Percentiles rank a stretch among this genome's conserved stretches.
Conservation (phyloP, 2,329 filamentous ascomycete genomes). For the Hawksworthiomyces lignivorus region DNA sequence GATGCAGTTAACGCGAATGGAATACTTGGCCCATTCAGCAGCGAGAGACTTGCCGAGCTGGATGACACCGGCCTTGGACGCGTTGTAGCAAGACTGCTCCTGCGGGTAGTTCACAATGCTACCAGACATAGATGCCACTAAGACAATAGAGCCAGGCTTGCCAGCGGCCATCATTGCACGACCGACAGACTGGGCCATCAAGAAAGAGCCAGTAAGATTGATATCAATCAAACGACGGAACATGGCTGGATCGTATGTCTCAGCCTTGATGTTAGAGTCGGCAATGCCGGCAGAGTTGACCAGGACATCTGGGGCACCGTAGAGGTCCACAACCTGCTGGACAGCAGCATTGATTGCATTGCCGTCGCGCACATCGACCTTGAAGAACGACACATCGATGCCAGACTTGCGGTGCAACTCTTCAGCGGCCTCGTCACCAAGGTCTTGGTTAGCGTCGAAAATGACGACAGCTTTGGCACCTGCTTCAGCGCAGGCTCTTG, state of each 20-base stretch:
- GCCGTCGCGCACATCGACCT: conserved; percentile 68
- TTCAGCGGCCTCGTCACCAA: conserved; percentile 61
- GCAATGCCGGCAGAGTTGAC: conserved; percentile 75
- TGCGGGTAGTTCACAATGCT: conserved; percentile 81
- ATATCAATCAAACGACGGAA: conserved; percentile 75
- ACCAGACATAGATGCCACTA: conserved; percentile 75
- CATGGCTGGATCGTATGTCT: conserved; percentile 67
- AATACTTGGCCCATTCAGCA: conserved; percentile 76
- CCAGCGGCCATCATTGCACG: conserved; percentile 65
- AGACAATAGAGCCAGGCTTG: conserved; percentile 65
- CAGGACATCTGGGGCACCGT: conserved; percentile 65
- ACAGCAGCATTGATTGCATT: conserved; percentile 63
- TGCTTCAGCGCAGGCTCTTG: conserved; percentile 67
- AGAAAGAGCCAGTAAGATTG: conserved; percentile 73
- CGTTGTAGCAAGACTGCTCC: conserved; percentile 77
- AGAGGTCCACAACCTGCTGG: conserved; percentile 55
- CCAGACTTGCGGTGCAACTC: conserved; percentile 66
- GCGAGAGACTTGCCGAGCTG: conserved; percentile 74
- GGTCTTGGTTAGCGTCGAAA: conserved; percentile 69
- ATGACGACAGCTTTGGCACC: conserved; percentile 67
- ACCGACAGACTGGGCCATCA: conserved; percentile 66
- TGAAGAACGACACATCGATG: conserved; percentile 68
- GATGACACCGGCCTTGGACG: conserved; percentile 72
- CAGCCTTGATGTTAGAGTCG: conserved; percentile 76
- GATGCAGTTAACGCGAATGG: conserved; percentile 77